Percentiles rank a stretch among this genome's conserved stretches.
These are phyloP conservation scores for Lophium mytilinum DNA, from an alignment of 495 filamentous ascomycete species.

Conservation along the genomic window DNA sequence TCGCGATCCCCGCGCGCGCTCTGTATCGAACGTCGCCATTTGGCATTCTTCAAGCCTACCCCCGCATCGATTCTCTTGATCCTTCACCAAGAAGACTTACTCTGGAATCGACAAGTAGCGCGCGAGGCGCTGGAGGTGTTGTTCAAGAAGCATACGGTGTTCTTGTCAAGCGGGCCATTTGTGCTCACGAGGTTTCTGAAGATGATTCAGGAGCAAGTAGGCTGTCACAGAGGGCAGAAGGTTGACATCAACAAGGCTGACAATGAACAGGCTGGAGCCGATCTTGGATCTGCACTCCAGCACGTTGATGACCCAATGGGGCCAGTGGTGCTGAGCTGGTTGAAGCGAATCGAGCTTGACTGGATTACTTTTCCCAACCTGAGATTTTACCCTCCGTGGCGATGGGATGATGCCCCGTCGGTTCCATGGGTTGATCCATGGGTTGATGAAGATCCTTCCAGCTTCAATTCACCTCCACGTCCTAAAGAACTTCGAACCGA, in stretches of 20 bases:
- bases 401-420: conserved; percentile 1
- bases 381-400: conserved; percentile 6
- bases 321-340: background rate
- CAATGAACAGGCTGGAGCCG: no score
- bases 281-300: no score
- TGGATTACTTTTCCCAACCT: conserved; percentile 23
- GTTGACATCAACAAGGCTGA: no score
- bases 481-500: no score
- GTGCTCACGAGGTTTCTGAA: conserved; percentile 10
- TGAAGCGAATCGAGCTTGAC: conserved; percentile 14
- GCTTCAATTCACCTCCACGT: background rate
- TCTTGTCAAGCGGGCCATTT: conserved; percentile 16
- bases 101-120: conserved; percentile 15
- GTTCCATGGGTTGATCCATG: background rate
- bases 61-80: conserved; percentile 12
- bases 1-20: conserved; percentile 4
- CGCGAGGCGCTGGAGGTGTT: conserved; percentile 19
- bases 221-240: background rate
- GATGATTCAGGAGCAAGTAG: conserved; percentile 3
- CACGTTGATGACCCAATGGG: no score
- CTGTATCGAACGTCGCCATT: conserved; percentile 21
- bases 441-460: conserved; percentile 7
- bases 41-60: conserved; percentile 11
- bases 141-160: conserved; percentile 18
- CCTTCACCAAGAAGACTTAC: conserved; percentile 16